Evolutionary conservation across 179 eudicot species (phyloP).

Genomic region (Heliamphora pulchella): DNA sequence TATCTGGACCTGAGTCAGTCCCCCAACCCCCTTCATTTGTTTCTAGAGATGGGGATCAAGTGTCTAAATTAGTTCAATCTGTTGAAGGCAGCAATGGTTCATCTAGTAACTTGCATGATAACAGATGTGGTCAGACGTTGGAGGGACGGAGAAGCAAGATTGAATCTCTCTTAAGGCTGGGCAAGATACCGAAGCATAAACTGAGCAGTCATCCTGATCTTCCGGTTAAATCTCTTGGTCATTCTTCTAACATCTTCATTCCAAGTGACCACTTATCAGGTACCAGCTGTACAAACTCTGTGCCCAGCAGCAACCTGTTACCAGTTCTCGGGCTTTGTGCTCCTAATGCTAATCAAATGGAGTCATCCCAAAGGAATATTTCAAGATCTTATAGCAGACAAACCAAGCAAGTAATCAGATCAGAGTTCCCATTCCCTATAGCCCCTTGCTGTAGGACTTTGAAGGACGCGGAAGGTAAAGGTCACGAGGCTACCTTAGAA

Average conservation of each 20-base stretch:
- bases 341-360: constrained; percentile 70
- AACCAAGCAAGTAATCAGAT: constrained; percentile 32
- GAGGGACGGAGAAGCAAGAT: constrained; percentile 28
- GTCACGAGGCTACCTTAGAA: constrained; percentile 31
- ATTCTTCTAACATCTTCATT: constrained; percentile 23
- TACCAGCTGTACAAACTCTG: constrained; percentile 25
- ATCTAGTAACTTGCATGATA: constrained; percentile 28
- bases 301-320: constrained; percentile 29
- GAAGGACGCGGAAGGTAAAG: constrained; percentile 31
- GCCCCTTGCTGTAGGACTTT: constrained; percentile 33
- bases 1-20: constrained; percentile 25
- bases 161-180: constrained; percentile 28
- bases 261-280: constrained; percentile 27
- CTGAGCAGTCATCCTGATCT: constrained; percentile 20
- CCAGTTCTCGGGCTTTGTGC: constrained; percentile 95
- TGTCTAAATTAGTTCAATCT: constrained; percentile 23
- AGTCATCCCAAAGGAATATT: constrained; percentile 39
- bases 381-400: constrained; percentile 44
- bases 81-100: constrained; percentile 34
- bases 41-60: constrained; percentile 25
- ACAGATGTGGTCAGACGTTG: constrained; percentile 20
- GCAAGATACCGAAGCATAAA: constrained; percentile 39
- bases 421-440: constrained; percentile 45
- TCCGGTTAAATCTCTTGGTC: constrained; percentile 22
- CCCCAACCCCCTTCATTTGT: constrained; percentile 23